These are phyloP conservation scores for Erodium trifolium DNA, from an alignment of 441 rosid species.

Conservation along the genomic window DNA sequence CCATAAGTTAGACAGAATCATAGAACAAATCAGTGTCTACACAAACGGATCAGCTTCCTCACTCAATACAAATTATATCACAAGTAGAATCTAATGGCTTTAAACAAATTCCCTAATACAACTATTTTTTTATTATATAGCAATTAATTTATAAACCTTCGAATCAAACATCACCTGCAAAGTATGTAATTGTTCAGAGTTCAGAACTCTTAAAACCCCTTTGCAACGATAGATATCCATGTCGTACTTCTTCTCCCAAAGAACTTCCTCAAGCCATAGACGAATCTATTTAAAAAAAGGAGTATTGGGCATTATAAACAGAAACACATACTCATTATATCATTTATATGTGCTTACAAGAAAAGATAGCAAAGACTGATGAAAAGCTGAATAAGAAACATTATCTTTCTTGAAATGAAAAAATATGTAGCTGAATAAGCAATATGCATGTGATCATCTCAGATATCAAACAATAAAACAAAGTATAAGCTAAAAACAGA, in stretches of 20 bases:
- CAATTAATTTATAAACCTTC: neutral
- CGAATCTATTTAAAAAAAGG: conserved; percentile 42
- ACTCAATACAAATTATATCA: no score
- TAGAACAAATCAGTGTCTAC: conserved; percentile 9
- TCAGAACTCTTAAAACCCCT: conserved; percentile 57
- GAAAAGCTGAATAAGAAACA: neutral
- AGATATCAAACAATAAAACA: neutral
- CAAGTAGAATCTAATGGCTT: no score
- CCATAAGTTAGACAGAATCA: conserved; percentile 13
- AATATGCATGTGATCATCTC: neutral
- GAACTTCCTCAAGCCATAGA: conserved; percentile 81
- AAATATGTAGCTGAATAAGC: neutral
- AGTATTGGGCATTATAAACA: conserved; percentile 7
- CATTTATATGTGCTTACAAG: neutral
- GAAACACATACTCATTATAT: neutral
- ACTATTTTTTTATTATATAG: conserved; percentile 12
- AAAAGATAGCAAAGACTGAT: conserved; percentile 2
- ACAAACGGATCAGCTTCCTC: neutral
- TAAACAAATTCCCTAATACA: neutral
- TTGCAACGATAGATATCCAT: conserved; percentile 92
- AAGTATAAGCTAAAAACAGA: no score
- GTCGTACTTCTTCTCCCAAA: conserved; percentile 73
- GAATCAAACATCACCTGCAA: conserved; percentile 54
- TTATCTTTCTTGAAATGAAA: neutral
- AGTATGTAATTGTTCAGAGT: conserved; percentile 72